Evolutionary conservation across 768 basidiomycete genomes (phyloP).

Genomic region (Suillus tomentosus): DNA sequence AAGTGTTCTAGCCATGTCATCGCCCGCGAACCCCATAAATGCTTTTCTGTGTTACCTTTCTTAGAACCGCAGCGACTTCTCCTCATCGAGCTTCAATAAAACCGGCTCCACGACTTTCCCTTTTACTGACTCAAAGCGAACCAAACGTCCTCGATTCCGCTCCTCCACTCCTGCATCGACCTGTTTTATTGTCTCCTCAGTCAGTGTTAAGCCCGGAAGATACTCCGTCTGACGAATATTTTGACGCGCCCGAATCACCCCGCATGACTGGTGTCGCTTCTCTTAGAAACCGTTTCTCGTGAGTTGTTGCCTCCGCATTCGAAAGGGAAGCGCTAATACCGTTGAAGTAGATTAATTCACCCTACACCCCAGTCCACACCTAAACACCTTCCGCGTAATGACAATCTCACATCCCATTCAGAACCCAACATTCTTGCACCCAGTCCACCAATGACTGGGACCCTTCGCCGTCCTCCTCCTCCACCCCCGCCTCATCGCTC

Average conservation of each 20-base stretch:
- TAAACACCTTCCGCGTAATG: slow-evolving; percentile 18
- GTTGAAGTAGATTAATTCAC: slow-evolving; percentile 28
- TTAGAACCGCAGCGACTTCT: slow-evolving; percentile 19
- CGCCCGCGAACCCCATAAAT: not conserved
- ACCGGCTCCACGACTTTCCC: slow-evolving; percentile 18
- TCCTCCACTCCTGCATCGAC: slow-evolving; percentile 22
- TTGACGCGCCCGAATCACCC: not conserved
- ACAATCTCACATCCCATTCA: slow-evolving; percentile 18
- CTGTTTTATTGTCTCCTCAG: slow-evolving; percentile 1
- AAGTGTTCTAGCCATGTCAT: not conserved
- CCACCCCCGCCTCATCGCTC: slow-evolving; percentile 14
- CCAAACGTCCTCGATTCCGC: slow-evolving; percentile 15
- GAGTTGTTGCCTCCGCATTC: slow-evolving; percentile 36
- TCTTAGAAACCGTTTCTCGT: slow-evolving; percentile 50
- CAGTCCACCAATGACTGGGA: slow-evolving; percentile 19
- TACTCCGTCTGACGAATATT: not conserved
- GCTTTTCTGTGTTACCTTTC: not conserved
- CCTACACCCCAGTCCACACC: slow-evolving; percentile 38
- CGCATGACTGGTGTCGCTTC: slow-evolving; percentile 38
- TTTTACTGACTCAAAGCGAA: slow-evolving; percentile 26
- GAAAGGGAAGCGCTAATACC: slow-evolving; percentile 5
- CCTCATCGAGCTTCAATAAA: slow-evolving; percentile 22
- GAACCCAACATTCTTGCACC: slow-evolving; percentile 30
- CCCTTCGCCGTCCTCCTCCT: slow-evolving; percentile 23
- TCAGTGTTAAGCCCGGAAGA: not conserved